Conservation (phyloP, 441 rosid species). For the Populus hybrid region DNA sequence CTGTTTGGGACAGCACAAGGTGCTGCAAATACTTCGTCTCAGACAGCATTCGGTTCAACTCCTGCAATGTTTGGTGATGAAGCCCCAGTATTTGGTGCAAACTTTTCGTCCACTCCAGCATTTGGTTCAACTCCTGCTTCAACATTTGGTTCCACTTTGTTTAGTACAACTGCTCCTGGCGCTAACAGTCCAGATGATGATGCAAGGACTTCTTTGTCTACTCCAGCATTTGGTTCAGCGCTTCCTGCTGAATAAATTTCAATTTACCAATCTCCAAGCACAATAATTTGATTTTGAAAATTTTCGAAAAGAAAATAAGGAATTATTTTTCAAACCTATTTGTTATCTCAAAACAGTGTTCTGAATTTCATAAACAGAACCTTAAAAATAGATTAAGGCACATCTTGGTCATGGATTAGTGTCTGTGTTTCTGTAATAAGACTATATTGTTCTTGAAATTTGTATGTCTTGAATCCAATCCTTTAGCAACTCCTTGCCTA, state of each 20-base stretch:
- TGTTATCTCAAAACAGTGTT: not conserved
- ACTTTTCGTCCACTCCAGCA: not conserved
- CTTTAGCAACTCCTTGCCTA: too few relatives aligned
- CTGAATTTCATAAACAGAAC: not conserved
- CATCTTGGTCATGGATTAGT: not conserved
- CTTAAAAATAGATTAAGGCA: not conserved
- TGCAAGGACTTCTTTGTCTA: too few relatives aligned
- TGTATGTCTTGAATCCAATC: not conserved
- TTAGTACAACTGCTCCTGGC: not conserved
- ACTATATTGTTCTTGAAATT: not conserved
- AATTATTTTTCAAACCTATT: not conserved
- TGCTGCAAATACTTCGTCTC: not conserved
- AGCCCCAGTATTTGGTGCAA: not conserved
- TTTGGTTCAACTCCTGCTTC: not conserved
- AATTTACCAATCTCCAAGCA: not conserved
- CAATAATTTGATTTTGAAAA: not conserved
- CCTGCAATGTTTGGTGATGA: not conserved
- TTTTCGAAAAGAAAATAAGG: too few relatives aligned
- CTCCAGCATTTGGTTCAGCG: not conserved
- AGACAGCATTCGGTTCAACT: not conserved
- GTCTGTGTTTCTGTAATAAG: not conserved
- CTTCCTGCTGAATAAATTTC: not conserved
- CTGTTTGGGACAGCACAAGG: not conserved
- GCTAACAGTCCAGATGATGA: too few relatives aligned
- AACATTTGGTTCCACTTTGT: not conserved